Conservation (phyloP, 2,329 filamentous ascomycete species). For the Phialophora expanda region DNA sequence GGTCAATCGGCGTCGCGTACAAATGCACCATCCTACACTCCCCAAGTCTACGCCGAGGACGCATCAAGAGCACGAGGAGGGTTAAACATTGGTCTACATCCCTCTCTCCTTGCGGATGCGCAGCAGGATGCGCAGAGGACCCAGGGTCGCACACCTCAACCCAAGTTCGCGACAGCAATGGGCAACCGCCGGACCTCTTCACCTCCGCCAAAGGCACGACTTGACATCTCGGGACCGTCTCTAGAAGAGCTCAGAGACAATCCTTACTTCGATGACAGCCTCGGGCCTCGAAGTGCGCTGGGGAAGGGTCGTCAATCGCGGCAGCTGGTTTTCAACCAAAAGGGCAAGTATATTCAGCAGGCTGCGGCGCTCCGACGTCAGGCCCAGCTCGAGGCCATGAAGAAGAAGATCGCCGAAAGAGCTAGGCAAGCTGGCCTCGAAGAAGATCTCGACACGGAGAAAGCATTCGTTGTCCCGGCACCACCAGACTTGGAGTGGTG, state of each 20-base stretch:
- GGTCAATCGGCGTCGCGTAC: slow-evolving; percentile 50
- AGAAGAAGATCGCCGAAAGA: slow-evolving; percentile 85
- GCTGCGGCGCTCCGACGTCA: slow-evolving; percentile 87
- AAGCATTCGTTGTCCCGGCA: slow-evolving; percentile 80
- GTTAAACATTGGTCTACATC: slow-evolving; percentile 76
- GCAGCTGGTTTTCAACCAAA: slow-evolving; percentile 86
- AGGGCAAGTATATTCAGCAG: slow-evolving; percentile 96
- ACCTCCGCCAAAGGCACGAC: slow-evolving; percentile 52
- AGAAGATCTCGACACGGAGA: slow-evolving; percentile 86
- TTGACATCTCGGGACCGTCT: slow-evolving; percentile 64
- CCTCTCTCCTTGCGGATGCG: slow-evolving; percentile 66
- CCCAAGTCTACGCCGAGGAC: slow-evolving; percentile 56
- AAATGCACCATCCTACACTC: slow-evolving; percentile 49
- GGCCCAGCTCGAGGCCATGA: slow-evolving; percentile 89
- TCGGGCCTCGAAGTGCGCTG: slow-evolving; percentile 63
- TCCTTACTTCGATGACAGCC: slow-evolving; percentile 79
- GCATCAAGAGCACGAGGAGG: slow-evolving; percentile 65
- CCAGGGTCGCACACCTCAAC: slow-evolving; percentile 47
- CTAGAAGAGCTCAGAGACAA: slow-evolving; percentile 69
- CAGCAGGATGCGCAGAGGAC: slow-evolving; percentile 52
- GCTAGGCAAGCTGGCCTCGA: slow-evolving; percentile 91
- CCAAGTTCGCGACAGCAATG: slow-evolving; percentile 61
- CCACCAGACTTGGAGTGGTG: slow-evolving; percentile 96
- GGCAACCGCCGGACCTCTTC: slow-evolving; percentile 60
- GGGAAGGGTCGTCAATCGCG: slow-evolving; percentile 72